Evolutionary conservation across 257 asterid genomes (phyloP), one percentile per base, ranked within the genome.

Genomic region (Fraxinus quadrangulata): DNA sequence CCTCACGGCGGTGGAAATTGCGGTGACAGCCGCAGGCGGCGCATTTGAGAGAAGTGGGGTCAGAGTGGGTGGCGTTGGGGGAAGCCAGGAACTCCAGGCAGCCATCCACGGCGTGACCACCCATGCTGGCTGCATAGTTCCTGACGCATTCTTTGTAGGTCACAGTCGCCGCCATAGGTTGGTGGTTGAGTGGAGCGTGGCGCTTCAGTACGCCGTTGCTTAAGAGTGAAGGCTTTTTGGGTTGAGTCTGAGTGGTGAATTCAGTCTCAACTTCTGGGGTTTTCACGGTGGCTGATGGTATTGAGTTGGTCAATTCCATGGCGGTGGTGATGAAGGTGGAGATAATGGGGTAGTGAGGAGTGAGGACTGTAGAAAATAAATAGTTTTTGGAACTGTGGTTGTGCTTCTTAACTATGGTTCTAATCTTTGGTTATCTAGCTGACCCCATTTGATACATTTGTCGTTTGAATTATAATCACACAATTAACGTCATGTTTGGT

Each of bases 1-100:
- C 84, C 17, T 87, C 90, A 0, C 90, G 89, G 85, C 90, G 93
- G 87, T 89, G 93, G 83, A 87, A 89, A 31, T 87, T 89, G 40
- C 93, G 90, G 83, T 89, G 93, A 77, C 93, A 89, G 2, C 89
- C 90, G 61, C 91, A 89, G 1, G 90, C 91, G 28, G 86, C 91
- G 84, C 93, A 87, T 23, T 72, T 79, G 0, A 85, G 81, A 4
- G 88, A 82, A 59, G 86, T 51, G 56, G 91, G 87, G 77, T 79
- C 88, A 12, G 84, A 33, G 37, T 77, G 82, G 59, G 70, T 81
- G 33, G 88, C n/a, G 0, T 73, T 33, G 6, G 85, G 85, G 7
- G 87, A 49, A 0, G 90, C 87, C 89, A 89, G 77, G 81, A 89
- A 89, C 67, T 89, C 93, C 47, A 88, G 87, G 76, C 93, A 89